These are phyloP conservation scores for Thalassiosira allenii DNA, from an alignment of 352 stramenopile genomes.

Conservation along the genomic window DNA sequence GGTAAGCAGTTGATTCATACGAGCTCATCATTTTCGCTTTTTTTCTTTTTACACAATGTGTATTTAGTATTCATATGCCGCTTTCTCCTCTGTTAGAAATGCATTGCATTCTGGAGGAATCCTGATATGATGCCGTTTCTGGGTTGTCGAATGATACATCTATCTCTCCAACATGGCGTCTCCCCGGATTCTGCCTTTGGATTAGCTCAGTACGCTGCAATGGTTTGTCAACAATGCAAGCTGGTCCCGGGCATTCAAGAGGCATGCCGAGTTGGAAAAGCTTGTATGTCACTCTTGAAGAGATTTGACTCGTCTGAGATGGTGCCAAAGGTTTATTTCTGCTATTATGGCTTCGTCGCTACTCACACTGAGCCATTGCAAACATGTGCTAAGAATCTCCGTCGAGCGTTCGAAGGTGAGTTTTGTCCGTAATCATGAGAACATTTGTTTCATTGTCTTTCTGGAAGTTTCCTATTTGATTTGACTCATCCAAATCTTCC, in stretches of 20 bases:
- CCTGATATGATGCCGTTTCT: slow-evolving; percentile 13
- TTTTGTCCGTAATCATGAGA: neutral
- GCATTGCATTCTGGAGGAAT: slow-evolving; percentile 1
- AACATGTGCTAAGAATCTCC: slow-evolving; percentile 20
- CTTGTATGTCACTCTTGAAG: slow-evolving; percentile 32
- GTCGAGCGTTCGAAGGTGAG: slow-evolving; percentile 18
- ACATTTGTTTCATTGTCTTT: neutral
- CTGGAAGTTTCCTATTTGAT: neutral
- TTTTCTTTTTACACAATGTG: neutral
- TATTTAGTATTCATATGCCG: neutral
- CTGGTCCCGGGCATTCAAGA: slow-evolving; percentile 12
- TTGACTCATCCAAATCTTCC: neutral
- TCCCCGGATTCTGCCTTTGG: slow-evolving; percentile 38
- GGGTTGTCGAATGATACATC: slow-evolving; percentile 8
- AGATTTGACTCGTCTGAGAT: slow-evolving; percentile 29
- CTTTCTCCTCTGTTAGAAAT: slow-evolving; percentile 10
- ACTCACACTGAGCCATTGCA: slow-evolving; percentile 38
- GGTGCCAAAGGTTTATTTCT: slow-evolving; percentile 32
- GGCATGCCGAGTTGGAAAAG: slow-evolving; percentile 27
- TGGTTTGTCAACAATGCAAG: slow-evolving; percentile 25
- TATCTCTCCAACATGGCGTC: slow-evolving; percentile 37
- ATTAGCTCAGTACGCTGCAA: slow-evolving; percentile 24
- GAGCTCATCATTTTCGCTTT: neutral
- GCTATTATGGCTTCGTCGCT: slow-evolving; percentile 9
- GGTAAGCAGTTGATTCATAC: no score